phyloP scores from a whole-genome alignment of 2,329 filamentous ascomycete genomes.

The Simplicillium aogashimaense region DNA sequence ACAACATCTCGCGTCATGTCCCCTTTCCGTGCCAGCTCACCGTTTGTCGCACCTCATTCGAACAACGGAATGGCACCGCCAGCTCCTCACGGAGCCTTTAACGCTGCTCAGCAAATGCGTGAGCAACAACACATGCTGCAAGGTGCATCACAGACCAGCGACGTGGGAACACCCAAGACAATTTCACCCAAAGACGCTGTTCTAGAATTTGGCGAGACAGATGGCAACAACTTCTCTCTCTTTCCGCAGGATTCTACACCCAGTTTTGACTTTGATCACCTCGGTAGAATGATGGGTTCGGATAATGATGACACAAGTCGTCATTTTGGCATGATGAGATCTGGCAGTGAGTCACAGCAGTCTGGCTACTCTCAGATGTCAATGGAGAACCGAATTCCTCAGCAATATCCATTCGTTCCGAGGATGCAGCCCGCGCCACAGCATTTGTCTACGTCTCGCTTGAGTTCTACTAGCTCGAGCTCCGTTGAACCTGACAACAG shows the following conservation, averaged over 20 bases:
- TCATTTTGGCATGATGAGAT: conserved; percentile 4
- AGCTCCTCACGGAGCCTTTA: conserved; percentile 23
- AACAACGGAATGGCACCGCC: conserved; percentile 28
- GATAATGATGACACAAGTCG: conserved; percentile 18
- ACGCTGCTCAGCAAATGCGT: conserved; percentile 47
- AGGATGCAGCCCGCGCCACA: conserved; percentile 18
- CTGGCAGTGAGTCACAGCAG: not conserved
- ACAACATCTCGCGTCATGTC: conserved; percentile 56
- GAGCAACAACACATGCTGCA: conserved; percentile 22
- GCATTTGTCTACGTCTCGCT: conserved; percentile 23
- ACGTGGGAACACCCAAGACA: conserved; percentile 54
- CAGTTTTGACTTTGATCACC: conserved; percentile 29
- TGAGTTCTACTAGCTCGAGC: conserved; percentile 34
- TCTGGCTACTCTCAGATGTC: conserved; percentile 20
- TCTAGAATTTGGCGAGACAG: conserved; percentile 70
- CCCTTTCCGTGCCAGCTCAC: conserved; percentile 68
- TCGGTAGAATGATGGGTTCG: conserved; percentile 22
- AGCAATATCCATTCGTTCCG: conserved; percentile 41
- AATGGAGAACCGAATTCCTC: conserved; percentile 30
- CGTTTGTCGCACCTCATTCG: conserved; percentile 37
- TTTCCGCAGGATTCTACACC: conserved; percentile 52
- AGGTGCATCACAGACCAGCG: not conserved
- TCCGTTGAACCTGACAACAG: conserved; percentile 19
- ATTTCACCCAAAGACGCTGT: conserved; percentile 92
- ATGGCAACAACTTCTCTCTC: conserved; percentile 63